Percentiles rank a stretch among this genome's conserved stretches.
These are phyloP conservation scores for Chlorokybus atmophyticus DNA, from an alignment of 139 green algal species.

Conservation along the genomic window DNA sequence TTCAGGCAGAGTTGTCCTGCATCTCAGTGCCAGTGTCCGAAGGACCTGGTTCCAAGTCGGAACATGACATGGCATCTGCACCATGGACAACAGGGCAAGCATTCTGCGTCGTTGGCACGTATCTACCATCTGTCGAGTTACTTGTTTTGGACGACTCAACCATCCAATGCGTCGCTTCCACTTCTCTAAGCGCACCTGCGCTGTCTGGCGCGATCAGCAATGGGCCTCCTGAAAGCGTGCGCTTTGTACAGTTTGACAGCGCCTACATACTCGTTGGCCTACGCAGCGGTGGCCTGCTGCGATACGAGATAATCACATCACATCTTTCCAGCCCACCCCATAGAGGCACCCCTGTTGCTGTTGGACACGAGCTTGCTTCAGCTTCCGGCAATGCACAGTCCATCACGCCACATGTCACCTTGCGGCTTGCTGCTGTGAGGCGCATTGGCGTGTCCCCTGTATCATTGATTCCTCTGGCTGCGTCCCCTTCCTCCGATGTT, in stretches of 20 bases:
- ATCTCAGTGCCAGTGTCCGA: slow-evolving; percentile 12
- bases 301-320: slow-evolving; percentile 18
- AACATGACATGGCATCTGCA: neutral
- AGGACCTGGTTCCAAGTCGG: neutral
- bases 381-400: neutral
- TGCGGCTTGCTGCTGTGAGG: slow-evolving; percentile 6
- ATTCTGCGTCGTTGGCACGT: slow-evolving; percentile 24
- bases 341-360: neutral
- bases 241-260: slow-evolving; percentile 11
- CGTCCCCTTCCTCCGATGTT: slow-evolving; percentile 9
- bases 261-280: slow-evolving; percentile 19
- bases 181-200: no score
- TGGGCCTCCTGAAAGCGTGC: slow-evolving; percentile 26
- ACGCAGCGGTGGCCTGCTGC: slow-evolving; percentile 19
- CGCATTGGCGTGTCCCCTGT: slow-evolving; percentile 22
- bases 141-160: no score
- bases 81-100: neutral
- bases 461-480: slow-evolving; percentile 6
- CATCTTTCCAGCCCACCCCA: neutral
- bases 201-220: no score
- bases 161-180: no score
- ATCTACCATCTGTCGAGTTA: slow-evolving; percentile 19
- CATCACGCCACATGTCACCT: neutral
- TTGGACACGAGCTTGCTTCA: neutral
- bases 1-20: slow-evolving; percentile 20